Evolutionary conservation across 495 filamentous ascomycete species (phyloP).

Genomic region (Penicillium waksmanii): DNA sequence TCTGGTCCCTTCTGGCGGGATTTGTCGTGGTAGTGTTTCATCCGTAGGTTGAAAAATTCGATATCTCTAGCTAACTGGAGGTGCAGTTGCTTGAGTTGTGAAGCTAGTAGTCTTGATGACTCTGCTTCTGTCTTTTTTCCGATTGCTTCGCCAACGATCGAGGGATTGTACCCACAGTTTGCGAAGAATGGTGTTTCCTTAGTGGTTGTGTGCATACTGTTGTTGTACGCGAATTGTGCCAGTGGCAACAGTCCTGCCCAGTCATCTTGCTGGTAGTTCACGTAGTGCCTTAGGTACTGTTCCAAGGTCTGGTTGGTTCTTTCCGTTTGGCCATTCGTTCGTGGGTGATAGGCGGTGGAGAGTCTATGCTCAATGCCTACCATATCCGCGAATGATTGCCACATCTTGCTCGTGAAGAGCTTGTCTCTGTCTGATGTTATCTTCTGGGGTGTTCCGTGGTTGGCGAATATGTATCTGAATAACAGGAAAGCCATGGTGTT

Average conservation of each 20-base stretch:
- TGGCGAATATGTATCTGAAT: neutral
- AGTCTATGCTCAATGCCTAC: conserved; percentile 12
- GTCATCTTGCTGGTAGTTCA: conserved; percentile 34
- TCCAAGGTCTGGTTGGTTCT: conserved; percentile 23
- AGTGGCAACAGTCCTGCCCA: conserved; percentile 30
- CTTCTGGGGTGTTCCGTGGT: neutral
- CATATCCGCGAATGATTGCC: neutral
- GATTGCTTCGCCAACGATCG: neutral
- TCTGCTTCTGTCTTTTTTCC: neutral
- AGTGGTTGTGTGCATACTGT: neutral
- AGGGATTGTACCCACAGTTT: conserved; percentile 17
- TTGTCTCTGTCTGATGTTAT: conserved; percentile 6
- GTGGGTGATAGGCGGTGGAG: conserved; percentile 32
- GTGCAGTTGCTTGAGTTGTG: neutral
- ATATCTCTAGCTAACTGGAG: neutral
- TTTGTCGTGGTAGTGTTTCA: neutral
- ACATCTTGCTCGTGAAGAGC: neutral
- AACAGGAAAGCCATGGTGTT: neutral
- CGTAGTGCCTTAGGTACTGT: conserved; percentile 27
- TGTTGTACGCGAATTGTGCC: conserved; percentile 34
- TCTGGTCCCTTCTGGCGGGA: neutral
- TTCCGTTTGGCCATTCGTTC: conserved; percentile 37
- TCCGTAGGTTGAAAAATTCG: neutral
- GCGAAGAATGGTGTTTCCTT: conserved; percentile 24
- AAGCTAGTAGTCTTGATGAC: neutral